Evolutionary conservation across 257 asterid genomes (phyloP).

Genomic region (Solanum tacnaense): DNA sequence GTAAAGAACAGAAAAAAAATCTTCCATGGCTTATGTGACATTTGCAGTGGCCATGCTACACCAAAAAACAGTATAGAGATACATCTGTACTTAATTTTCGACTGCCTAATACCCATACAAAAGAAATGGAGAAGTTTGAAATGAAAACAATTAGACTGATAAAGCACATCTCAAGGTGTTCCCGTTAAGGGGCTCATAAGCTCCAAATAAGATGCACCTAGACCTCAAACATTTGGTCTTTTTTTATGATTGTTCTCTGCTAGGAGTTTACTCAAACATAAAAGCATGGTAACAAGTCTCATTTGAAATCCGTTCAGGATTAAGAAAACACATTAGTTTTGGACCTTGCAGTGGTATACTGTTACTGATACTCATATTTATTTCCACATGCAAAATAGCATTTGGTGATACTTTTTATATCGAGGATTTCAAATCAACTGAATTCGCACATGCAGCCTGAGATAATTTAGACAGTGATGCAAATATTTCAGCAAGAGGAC

Average conservation of each 20-base stretch:
- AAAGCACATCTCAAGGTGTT: not conserved
- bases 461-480: not conserved
- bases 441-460: not conserved
- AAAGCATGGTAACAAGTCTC: not conserved
- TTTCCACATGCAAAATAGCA: not conserved
- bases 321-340: not conserved
- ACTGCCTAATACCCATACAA: not conserved
- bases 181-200: not conserved
- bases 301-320: not conserved
- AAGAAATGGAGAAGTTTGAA: not conserved
- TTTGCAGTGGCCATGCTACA: not conserved
- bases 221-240: not conserved
- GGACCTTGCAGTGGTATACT: not conserved
- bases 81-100: not conserved
- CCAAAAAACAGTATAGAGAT: not conserved
- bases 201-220: not conserved
- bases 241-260: not conserved
- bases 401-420: not conserved
- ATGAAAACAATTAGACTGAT: not conserved
- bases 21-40: not conserved
- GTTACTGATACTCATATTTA: not conserved
- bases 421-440: not conserved
- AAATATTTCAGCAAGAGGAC: not conserved
- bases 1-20: not conserved
- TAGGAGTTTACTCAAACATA: not conserved